Conservation (phyloP, 257 asterid genomes). For the Forsythia viridissima region DNA sequence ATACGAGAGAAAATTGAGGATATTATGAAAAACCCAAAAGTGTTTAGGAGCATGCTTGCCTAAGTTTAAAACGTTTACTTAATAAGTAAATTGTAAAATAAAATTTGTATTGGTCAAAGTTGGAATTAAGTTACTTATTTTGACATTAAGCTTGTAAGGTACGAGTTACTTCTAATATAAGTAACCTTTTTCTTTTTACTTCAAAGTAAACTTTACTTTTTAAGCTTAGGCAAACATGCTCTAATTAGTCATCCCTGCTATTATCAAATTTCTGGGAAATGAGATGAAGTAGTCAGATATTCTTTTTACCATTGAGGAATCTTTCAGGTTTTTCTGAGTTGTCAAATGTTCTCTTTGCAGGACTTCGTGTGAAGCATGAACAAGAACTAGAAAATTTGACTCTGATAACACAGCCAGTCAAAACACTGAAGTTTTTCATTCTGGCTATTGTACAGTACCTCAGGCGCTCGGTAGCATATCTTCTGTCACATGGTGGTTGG, state of each 20-base stretch:
- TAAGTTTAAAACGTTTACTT: neutral
- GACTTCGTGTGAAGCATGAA: conserved; percentile 53
- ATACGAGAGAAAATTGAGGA: neutral
- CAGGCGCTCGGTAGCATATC: conserved; percentile 40
- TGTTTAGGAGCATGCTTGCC: neutral
- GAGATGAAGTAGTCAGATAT: neutral
- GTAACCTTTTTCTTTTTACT: neutral
- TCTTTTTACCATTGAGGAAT: neutral
- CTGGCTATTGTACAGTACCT: conserved; percentile 48
- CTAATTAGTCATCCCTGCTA: neutral
- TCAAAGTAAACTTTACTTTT: neutral
- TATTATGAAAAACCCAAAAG: neutral
- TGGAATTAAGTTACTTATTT: neutral
- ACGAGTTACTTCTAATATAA: neutral
- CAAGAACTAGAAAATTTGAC: conserved; percentile 59
- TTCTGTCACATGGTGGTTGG: conserved; percentile 54
- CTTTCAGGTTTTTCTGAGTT: neutral
- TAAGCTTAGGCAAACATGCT: neutral
- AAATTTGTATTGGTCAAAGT: neutral
- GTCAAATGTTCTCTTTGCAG: conserved; percentile 33
- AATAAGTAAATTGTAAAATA: neutral
- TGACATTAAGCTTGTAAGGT: neutral
- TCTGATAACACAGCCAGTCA: conserved; percentile 60
- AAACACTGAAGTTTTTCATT: conserved; percentile 57
- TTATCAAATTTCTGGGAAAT: neutral